Base-by-base conservation (phyloP, 208 protist genomes). In the Trypanosoma vivax region DNA sequence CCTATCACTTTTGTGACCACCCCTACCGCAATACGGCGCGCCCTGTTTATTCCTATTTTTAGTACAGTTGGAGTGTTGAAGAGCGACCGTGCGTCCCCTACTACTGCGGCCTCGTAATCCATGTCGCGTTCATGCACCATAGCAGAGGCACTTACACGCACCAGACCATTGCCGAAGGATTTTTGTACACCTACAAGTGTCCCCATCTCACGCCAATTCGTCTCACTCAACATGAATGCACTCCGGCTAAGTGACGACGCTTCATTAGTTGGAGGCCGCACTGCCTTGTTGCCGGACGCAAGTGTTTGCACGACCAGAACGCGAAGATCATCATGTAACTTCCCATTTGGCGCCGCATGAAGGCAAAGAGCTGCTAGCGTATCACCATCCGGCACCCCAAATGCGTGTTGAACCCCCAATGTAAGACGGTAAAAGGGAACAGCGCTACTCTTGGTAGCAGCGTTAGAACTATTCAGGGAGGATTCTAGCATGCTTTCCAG, bases 1-100 rank as follows among this genome's bases (percentile, higher is more conserved):
- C 74, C 62, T 52, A 79, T 71, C 25, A 91, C 70, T 43, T 83
- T 65, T 50, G 79, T 82, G 11, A 74, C 70, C n/a, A 91, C 69
- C 34, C 76, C 73, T 3, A 75, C 38, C 0, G 76, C 79, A 13
- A 85, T 33, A 33, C 74, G 66, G 6, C 79, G 70, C 7, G 68
- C 50, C 43, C 83, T 86, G 50, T 87, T 88, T 53, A 73, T 79
- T 16, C 83, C 83, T 11, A 91, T 16, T 54, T 75, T 73, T 39
- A 91, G 29, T 50, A 82, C 41, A 7, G 79, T 83, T n/a, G 79
- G 83, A 41, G 65, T 80, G 13, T 46, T 46, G 49, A 76, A 65
- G 41, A 76, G 47, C n/a, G 83, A 68, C 14, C 76, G 87, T 30
- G 59, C 38, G 28, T 91, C 83, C 23, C 80, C 27, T 53, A 79